Base-by-base conservation (phyloP, 257 asterid species). In the Thymus mandschuricus region DNA sequence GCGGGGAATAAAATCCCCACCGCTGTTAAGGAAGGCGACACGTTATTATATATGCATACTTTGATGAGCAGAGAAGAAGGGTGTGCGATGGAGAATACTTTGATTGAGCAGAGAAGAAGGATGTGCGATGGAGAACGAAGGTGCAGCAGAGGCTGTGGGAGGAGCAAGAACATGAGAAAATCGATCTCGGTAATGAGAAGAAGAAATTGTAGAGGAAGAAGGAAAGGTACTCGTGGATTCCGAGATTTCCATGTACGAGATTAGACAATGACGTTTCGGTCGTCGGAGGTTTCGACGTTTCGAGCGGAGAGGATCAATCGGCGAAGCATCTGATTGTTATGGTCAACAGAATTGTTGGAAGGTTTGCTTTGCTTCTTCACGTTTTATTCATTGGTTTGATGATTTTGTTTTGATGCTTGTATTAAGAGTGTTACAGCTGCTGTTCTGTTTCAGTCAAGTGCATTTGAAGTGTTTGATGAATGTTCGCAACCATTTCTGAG, bases 311-410 rank as follows among this genome's bases (percentile, higher is more conserved):
- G 64, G 81, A 76, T 71, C 78, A 69, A 21, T 33, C 48, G 60
- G 82, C 89, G 33, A 66, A 77, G 43, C 97, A 91, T 56, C 82
- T 93, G 56, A 68, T 93, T 74, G 88, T 93, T 45, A 91, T 87
- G 96, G 97, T 91, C 73, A 91, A 93, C 70, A 97, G 98, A 38
- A 88, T 91, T 64, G 82, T 87, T 79, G 98, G 98, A 74, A 91
- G 96, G 98, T 81, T 35, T n/a, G n/a, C n/a, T n/a, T n/a, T n/a
- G n/a, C n/a, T n/a, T n/a, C n/a, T n/a, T n/a, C n/a, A n/a, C n/a
- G n/a, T n/a, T n/a, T n/a, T n/a, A n/a, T n/a, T n/a, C n/a, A n/a
- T n/a, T n/a, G n/a, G n/a, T n/a, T n/a, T n/a, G n/a, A n/a, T n/a
- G n/a, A n/a, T n/a, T n/a, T n/a, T n/a, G n/a, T n/a, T n/a, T n/a